phyloP scores from a whole-genome alignment of 805 yeast species.

The Zygosaccharomyces siamensis region DNA sequence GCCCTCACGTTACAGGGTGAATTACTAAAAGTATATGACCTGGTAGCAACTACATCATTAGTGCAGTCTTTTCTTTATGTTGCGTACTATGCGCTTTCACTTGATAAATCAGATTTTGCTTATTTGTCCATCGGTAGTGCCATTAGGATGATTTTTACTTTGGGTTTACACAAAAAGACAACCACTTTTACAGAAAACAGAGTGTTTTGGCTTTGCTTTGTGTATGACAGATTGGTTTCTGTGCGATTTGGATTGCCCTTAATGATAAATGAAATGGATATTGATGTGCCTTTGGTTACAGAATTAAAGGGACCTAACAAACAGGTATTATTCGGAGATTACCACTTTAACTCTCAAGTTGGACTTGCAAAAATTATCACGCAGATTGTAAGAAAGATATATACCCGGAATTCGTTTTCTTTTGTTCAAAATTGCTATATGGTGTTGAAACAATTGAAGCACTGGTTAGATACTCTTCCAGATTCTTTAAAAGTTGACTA shows the following conservation, averaged over 20 bases:
- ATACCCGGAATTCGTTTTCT: constrained; percentile 16
- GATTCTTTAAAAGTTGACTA: constrained; percentile 13
- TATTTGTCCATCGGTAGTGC: constrained; percentile 18
- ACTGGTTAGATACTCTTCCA: constrained; percentile 18
- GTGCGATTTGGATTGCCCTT: constrained; percentile 21
- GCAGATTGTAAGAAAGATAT: constrained; percentile 16
- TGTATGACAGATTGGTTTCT: constrained; percentile 20
- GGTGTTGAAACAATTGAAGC: constrained; percentile 14
- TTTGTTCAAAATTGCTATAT: constrained; percentile 20
- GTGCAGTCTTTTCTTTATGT: constrained; percentile 17
- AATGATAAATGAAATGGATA: constrained; percentile 17
- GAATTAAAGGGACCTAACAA: background rate
- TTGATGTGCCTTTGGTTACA: constrained; percentile 15
- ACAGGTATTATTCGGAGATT: constrained; percentile 11
- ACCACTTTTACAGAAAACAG: constrained; percentile 11
- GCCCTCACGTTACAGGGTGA: constrained; percentile 15
- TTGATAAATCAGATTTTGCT: constrained; percentile 16
- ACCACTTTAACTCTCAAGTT: constrained; percentile 20
- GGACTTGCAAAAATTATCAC: constrained; percentile 19
- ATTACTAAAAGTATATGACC: constrained; percentile 14
- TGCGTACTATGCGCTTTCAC: constrained; percentile 18
- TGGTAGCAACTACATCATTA: constrained; percentile 12
- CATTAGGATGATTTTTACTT: constrained; percentile 14
- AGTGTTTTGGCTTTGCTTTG: constrained; percentile 21
- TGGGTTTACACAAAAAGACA: constrained; percentile 16